Conservation (phyloP, 192 early-diverging fungal genomes). For the Glomus cerebriforme region DNA sequence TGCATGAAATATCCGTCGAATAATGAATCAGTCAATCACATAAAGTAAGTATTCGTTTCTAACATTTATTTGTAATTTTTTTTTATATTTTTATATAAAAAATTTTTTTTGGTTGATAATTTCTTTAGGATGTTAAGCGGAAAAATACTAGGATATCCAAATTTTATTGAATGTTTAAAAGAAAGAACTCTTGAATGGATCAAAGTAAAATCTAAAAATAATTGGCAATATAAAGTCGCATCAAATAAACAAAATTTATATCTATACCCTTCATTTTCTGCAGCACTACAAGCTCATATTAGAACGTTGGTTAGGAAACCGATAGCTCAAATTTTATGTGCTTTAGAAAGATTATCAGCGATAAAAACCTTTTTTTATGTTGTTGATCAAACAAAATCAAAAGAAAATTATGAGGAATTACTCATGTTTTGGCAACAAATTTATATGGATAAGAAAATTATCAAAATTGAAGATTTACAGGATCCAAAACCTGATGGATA, state of each 20-base stretch:
- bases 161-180: constrained; percentile 17
- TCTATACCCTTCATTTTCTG: constrained; percentile 22
- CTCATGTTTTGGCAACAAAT: constrained; percentile 11
- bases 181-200: constrained; percentile 10
- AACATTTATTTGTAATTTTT: neutral
- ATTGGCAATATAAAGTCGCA: constrained; percentile 29
- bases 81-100: neutral
- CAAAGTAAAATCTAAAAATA: neutral
- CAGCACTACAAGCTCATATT: constrained; percentile 24
- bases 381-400: neutral
- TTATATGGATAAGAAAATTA: constrained; percentile 11
- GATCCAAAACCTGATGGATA: constrained; percentile 28
- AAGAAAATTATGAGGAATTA: neutral
- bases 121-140: neutral
- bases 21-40: constrained; percentile 5
- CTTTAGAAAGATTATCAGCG: constrained; percentile 28
- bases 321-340: constrained; percentile 26
- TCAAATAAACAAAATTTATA: constrained; percentile 20
- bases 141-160: constrained; percentile 2
- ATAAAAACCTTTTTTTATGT: neutral
- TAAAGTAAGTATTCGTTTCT: neutral
- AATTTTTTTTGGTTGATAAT: neutral
- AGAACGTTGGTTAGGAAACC: constrained; percentile 11
- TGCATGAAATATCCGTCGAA: constrained; percentile 27
- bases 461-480: constrained; percentile 14